Conservation (phyloP, 139 green algal genomes). For the Micractinium conductrix region DNA sequence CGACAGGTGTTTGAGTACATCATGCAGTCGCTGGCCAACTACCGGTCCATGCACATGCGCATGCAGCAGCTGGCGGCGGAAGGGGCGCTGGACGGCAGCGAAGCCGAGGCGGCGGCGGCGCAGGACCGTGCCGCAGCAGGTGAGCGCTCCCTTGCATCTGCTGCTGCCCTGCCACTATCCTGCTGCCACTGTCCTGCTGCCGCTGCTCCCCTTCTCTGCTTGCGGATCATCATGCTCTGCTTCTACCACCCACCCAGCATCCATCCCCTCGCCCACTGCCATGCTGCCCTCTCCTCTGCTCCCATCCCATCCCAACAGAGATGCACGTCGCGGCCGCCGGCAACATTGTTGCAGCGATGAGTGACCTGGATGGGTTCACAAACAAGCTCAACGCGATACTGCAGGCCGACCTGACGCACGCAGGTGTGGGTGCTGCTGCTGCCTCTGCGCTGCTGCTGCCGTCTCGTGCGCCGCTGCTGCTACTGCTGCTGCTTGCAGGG, state of each 20-base stretch:
- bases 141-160: background rate
- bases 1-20: conserved; percentile 90
- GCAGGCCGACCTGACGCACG: conserved; percentile 59
- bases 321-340: conserved; percentile 6
- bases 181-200: background rate
- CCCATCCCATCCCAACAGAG: background rate
- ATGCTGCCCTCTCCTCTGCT: background rate
- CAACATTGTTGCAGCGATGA: conserved; percentile 25
- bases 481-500: background rate
- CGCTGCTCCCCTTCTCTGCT: background rate
- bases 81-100: conserved; percentile 40
- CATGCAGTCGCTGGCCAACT: conserved; percentile 75
- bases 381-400: conserved; percentile 70
- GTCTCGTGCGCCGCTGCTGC: conserved; percentile 8
- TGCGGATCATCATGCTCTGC: background rate
- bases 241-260: background rate
- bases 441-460: too few species aligned
- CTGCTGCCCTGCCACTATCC: background rate
- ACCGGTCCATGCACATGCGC: conserved; percentile 62
- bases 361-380: conserved; percentile 78
- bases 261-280: too few species aligned
- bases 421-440: background rate
- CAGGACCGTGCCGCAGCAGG: conserved; percentile 22
- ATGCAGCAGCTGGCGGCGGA: conserved; percentile 48
- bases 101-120: background rate